Base-by-base conservation (phyloP, 2,329 filamentous ascomycete genomes). In the Pestalotiopsis sp. region DNA sequence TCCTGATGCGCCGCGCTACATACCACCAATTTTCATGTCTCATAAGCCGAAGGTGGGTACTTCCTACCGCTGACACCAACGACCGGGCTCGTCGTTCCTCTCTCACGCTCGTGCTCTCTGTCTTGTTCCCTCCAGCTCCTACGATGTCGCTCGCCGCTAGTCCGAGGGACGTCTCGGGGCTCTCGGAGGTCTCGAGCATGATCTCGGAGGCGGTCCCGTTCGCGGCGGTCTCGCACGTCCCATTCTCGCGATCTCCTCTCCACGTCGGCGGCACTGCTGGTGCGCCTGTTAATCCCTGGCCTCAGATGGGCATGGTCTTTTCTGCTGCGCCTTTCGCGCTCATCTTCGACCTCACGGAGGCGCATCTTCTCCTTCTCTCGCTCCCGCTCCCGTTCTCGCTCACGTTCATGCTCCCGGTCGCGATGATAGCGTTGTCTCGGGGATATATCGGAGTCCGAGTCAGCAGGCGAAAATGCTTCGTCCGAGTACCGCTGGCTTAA, bases 251-350 rank as follows among this genome's bases (percentile, higher is more conserved):
- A 67, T 23, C 74, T 71, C 39, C 75, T 69, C 31, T 76, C 77
- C 12, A 73, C 60, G 64, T 79, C 77, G 3, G 75, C 70, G 38
- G 78, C 77, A 61, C 77, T 79, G 61, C 77, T 78, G 2, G 76
- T 74, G 64, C 77, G 72, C 56, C 76, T 73, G n/a, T 68, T 71
- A 31, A 71, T 36, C 5, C 65, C 64, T 13, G 77, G 77, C 9
- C 75, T 74, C 2, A 78, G 65, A 71, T 77, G 75, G 14, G 63
- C 71, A n/a, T 72, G 74, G 59, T 74, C 75, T 38, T 72, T 71
- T 5, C 76, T 72, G 11, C 67, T 71, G 38, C 70, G 72, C 38
- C 75, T 75, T 27, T 78, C 74, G 2, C 74, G 63, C 56, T 78
- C 77, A 31, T 75, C 72, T 27, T 73, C 73, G 12, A 73, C 73